These are phyloP conservation scores for Penicillium mononematosum DNA, from an alignment of 495 filamentous ascomycete genomes.

Conservation along the genomic window DNA sequence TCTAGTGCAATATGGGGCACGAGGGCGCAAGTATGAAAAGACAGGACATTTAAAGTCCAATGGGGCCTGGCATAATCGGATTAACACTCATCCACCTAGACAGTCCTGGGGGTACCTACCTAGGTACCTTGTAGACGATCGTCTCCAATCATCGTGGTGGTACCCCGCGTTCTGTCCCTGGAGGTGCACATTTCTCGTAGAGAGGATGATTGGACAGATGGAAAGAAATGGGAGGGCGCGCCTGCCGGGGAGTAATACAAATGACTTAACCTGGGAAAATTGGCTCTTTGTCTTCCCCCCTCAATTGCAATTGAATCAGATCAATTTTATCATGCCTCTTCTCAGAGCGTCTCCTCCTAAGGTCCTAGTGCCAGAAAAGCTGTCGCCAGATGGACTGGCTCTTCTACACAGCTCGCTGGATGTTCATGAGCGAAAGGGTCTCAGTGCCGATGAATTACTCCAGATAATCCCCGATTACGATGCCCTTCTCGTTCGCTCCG, in stretches of 20 bases:
- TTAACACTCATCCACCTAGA: too few species aligned
- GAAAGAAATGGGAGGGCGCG: constrained; percentile 7
- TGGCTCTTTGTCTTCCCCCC: not conserved
- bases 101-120: too few species aligned
- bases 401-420: constrained; percentile 56
- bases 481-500: constrained; percentile 67
- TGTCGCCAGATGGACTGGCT: constrained; percentile 68
- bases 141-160: constrained; percentile 1
- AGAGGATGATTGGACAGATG: not conserved
- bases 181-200: not conserved
- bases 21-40: too few species aligned
- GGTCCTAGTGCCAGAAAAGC: constrained; percentile 69
- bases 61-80: not conserved
- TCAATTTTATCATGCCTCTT: constrained; percentile 17
- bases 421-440: constrained; percentile 57
- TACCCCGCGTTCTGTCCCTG: constrained; percentile 16
- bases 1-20: not conserved
- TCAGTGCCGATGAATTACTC: constrained; percentile 56
- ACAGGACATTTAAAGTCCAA: not conserved
- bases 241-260: constrained; percentile 9
- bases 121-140: not conserved
- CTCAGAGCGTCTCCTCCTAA: constrained; percentile 40
- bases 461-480: constrained; percentile 61
- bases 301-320: not conserved
- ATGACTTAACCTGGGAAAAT: not conserved